Base-by-base conservation (phyloP, 228 moss, liverwort and hornwort genomes). In the Sphagnum fallax region DNA sequence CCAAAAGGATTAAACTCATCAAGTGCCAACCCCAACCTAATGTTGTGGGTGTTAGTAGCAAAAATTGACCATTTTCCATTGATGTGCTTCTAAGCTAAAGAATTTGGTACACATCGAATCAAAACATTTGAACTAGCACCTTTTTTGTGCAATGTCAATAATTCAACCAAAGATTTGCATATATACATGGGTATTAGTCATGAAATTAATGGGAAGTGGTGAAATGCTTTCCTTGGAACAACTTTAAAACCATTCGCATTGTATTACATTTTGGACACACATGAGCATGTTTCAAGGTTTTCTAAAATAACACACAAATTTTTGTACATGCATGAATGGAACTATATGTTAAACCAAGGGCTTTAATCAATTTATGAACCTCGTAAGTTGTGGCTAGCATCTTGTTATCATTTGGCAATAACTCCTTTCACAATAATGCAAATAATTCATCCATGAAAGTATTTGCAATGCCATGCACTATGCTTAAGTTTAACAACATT, bases 1-100 rank as follows among this genome's bases (percentile, higher is more conserved):
- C 4, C 47, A 62, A 71, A 71, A 11, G 70, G 70, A 50, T 62
- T 60, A 9, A 71, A 10, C 51, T 61, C 70, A 14, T 71, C 70
- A 6, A 62, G 8, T 1, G 70, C 74, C 6, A 74, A 13, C 0
- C 74, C 74, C 18, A 74, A 51, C 10, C 14, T 14, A 9, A 68
- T 10, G 47, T 68, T 67, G 6, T 60, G 52, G 51, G 67, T 57
- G 6, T 74, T 67, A 15, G 16, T 5, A 6, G 60, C 60, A n/a
- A 68, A 74, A 74, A 15, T 68, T 6, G 74, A 68, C 59, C 60
- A 68, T 52, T 13, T 52, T 6, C 10, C 16, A 14, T 18, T 32
- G 10, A 74, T 62, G 50, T 68, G 68, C 8, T 52, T 50, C 67
- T 18, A 68, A 16, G 74, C 61, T 51, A 67, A 61, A 4, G 50